These are phyloP conservation scores for Spongispora temasekensis DNA, from an alignment of 1,284 basidiomycete genomes.

Conservation along the genomic window DNA sequence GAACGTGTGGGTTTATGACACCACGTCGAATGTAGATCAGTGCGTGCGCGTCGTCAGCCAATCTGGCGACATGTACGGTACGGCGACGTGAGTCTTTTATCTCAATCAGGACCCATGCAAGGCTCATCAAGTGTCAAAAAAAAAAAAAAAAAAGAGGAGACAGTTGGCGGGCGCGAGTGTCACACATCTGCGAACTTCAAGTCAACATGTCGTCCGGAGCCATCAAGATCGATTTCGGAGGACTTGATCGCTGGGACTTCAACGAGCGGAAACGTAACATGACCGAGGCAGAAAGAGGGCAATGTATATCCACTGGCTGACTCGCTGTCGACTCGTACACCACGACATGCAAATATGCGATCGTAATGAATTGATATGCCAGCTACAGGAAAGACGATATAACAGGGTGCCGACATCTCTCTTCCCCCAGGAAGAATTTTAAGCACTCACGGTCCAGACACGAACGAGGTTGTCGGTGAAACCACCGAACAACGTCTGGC, in stretches of 20 bases:
- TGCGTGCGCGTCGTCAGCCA: constrained; percentile 63
- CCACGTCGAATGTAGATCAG: constrained; percentile 61
- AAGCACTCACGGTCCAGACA: constrained; percentile 88
- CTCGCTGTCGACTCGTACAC: neutral
- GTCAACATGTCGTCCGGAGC: constrained; percentile 61
- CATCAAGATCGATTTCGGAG: constrained; percentile 75
- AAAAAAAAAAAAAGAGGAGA: constrained; percentile 72
- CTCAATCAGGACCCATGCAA: neutral
- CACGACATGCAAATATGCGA: constrained; percentile 9
- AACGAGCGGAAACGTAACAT: constrained; percentile 62
- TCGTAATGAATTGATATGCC: constrained; percentile 23
- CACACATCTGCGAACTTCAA: constrained; percentile 73
- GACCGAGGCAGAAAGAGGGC: constrained; percentile 42
- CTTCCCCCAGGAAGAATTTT: constrained; percentile 41
- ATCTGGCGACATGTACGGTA: constrained; percentile 64
- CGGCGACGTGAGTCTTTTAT: constrained; percentile 61
- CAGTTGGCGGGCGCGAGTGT: constrained; percentile 72
- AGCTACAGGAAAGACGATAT: constrained; percentile 28
- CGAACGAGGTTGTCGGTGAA: constrained; percentile 92
- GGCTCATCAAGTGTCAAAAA: constrained; percentile 18
- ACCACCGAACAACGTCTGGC: constrained; percentile 95
- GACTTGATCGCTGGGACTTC: constrained; percentile 71
- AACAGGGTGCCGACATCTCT: constrained; percentile 22
- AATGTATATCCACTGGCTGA: neutral
- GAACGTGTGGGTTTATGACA: constrained; percentile 74